These are phyloP conservation scores for Cladophialophora bantiana DNA, from an alignment of 2,329 filamentous ascomycete genomes.

Conservation along the genomic window DNA sequence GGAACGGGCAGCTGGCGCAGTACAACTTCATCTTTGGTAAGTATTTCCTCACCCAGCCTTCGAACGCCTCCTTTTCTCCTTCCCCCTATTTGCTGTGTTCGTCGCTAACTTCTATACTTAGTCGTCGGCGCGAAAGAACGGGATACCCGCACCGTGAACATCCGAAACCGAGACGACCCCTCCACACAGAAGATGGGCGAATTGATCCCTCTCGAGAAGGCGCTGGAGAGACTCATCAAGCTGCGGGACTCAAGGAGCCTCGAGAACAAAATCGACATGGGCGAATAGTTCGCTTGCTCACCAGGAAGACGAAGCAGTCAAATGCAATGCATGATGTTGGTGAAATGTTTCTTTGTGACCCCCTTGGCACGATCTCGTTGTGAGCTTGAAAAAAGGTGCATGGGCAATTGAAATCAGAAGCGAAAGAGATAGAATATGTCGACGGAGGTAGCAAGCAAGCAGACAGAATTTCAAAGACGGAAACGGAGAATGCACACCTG, in stretches of 20 bases:
- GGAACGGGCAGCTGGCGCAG: slow-evolving; percentile 56
- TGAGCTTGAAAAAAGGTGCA: too few relatives aligned
- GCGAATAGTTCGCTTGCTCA: slow-evolving; percentile 21
- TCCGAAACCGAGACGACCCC: slow-evolving; percentile 69
- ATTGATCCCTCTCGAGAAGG: slow-evolving; percentile 66
- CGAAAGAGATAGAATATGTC: too few relatives aligned
- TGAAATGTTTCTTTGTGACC: too few relatives aligned
- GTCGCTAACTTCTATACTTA: slow-evolving; percentile 38
- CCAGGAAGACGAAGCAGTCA: neutral
- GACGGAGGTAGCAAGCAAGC: neutral
- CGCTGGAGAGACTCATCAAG: slow-evolving; percentile 59
- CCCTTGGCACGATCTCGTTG: too few relatives aligned
- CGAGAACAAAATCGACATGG: slow-evolving; percentile 46
- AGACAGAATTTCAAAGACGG: neutral
- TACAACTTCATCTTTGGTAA: slow-evolving; percentile 61
- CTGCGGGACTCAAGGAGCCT: slow-evolving; percentile 56
- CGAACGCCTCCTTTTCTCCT: slow-evolving; percentile 1
- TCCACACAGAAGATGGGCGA: slow-evolving; percentile 68
- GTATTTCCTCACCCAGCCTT: slow-evolving; percentile 31
- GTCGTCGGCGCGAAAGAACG: slow-evolving; percentile 70
- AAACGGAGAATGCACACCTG: slow-evolving; percentile 2
- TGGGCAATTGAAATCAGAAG: too few relatives aligned
- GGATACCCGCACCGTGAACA: slow-evolving; percentile 66
- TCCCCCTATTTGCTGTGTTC: neutral
- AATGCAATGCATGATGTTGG: too few relatives aligned